Percentiles rank a stretch among this genome's conserved stretches.
Evolutionary conservation across 257 asterid genomes (phyloP).

Genomic region (Voacanga thouarsii): DNA sequence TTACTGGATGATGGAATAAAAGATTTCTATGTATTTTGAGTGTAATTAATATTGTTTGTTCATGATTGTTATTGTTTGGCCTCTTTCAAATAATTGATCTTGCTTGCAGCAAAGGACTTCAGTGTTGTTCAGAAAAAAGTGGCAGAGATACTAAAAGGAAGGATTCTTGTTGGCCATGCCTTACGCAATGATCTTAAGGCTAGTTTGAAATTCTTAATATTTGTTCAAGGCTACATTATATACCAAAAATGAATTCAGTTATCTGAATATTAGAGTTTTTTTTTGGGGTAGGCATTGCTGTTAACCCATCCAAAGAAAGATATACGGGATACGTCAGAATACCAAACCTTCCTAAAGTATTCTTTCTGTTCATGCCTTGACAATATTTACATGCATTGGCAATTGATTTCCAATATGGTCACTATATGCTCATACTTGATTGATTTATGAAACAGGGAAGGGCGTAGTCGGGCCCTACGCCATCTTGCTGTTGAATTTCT

Average conservation of each 20-base stretch:
- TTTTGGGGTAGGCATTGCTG: constrained; percentile 68
- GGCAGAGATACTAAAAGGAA: constrained; percentile 72
- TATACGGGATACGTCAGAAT: constrained; percentile 85
- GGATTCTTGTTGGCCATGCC: constrained; percentile 93
- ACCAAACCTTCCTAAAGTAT: constrained; percentile 66
- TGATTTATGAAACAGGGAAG: constrained; percentile 64
- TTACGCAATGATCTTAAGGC: constrained; percentile 90
- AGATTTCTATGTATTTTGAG: background rate
- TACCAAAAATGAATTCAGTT: background rate
- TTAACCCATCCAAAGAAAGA: constrained; percentile 90
- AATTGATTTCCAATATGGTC: constrained; percentile 10
- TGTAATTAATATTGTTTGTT: background rate
- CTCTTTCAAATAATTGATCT: constrained; percentile 14
- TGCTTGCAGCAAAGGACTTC: constrained; percentile 77
- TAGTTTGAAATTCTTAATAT: constrained; percentile 23
- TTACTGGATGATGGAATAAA: background rate
- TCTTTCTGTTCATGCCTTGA: constrained; percentile 17
- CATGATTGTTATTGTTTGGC: background rate
- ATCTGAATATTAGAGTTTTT: constrained; percentile 8
- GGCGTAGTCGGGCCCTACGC: constrained; percentile 76
- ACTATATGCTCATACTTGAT: constrained; percentile 9
- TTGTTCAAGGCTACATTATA: background rate
- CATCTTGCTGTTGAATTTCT: constrained; percentile 71
- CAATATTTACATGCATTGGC: constrained; percentile 1
- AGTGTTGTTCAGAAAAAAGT: constrained; percentile 68